These are phyloP conservation scores for Aeminium ludgeri DNA, from an alignment of 495 filamentous ascomycete genomes.

Conservation along the genomic window DNA sequence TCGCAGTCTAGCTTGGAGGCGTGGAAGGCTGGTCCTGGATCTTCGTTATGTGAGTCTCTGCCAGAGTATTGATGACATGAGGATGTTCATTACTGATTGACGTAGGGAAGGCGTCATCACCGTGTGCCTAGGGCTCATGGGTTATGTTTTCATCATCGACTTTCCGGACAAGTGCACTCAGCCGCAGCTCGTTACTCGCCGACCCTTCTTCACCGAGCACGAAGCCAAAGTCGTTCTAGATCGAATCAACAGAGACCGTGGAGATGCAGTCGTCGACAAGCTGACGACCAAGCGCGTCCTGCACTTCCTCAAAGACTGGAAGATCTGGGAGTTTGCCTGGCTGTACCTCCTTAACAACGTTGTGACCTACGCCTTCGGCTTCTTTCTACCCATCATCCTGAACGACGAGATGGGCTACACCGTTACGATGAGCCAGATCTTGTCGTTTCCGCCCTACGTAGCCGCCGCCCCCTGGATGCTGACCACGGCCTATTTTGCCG, in stretches of 20 bases:
- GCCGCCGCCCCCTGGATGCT: conserved; percentile 11
- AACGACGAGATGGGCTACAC: not conserved
- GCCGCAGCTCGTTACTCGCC: not conserved
- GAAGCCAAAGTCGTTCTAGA: conserved; percentile 28
- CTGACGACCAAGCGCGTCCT: conserved; percentile 23
- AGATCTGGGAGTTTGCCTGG: conserved; percentile 26
- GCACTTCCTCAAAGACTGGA: conserved; percentile 24
- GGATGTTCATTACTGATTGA: not conserved
- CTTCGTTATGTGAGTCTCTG: conserved; percentile 9
- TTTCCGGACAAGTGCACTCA: conserved; percentile 4
- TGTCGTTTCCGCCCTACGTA: not conserved
- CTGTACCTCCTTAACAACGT: not conserved
- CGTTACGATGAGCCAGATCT: not conserved
- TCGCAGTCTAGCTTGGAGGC: not conserved
- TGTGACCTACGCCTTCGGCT: not conserved
- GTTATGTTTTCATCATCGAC: conserved; percentile 4
- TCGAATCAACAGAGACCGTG: conserved; percentile 40
- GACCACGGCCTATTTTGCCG: not conserved
- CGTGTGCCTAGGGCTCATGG: not conserved
- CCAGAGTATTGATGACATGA: too few relatives aligned
- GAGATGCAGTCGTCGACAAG: conserved; percentile 31
- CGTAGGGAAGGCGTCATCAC: conserved; percentile 1
- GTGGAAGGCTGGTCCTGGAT: conserved; percentile 6
- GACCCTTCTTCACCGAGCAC: not conserved
- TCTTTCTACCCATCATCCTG: not conserved